These are phyloP conservation scores for Botrytis tulipae DNA, from an alignment of 2,329 filamentous ascomycete species.

Conservation along the genomic window DNA sequence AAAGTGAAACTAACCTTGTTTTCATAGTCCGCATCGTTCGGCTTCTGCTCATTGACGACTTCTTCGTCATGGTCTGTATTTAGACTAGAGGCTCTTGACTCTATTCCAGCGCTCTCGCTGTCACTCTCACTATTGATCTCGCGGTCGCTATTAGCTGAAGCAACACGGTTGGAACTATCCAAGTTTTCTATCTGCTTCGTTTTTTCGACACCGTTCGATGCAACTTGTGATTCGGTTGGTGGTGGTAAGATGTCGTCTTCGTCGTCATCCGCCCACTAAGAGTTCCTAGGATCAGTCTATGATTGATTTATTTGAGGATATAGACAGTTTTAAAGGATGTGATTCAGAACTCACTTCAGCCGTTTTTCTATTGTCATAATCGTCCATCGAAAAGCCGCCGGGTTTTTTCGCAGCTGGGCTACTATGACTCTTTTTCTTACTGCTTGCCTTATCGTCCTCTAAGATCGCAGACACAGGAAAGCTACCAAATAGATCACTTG, in stretches of 20 bases:
- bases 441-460: background rate
- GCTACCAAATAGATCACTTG: slow-evolving; percentile 23
- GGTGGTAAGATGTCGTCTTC: background rate
- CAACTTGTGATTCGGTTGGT: background rate
- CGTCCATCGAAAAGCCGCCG: background rate
- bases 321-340: background rate
- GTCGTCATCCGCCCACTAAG: background rate
- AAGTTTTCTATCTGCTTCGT: background rate
- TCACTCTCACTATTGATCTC: background rate
- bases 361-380: background rate
- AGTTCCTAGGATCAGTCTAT: background rate
- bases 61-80: background rate
- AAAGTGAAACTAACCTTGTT: slow-evolving; percentile 2
- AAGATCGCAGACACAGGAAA: background rate
- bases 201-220: background rate
- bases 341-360: slow-evolving; percentile 8
- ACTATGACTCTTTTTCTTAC: slow-evolving; percentile 22
- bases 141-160: background rate
- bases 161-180: background rate
- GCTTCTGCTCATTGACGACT: background rate
- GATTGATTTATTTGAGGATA: no score
- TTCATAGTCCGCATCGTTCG: background rate
- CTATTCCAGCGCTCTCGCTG: background rate
- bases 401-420: slow-evolving; percentile 8
- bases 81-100: background rate